A percentile compares a stretch with the other conserved stretches of the same genome.
Evolutionary conservation across 352 stramenopile genomes (phyloP).

Genomic region (Aphanomyces invadans): DNA sequence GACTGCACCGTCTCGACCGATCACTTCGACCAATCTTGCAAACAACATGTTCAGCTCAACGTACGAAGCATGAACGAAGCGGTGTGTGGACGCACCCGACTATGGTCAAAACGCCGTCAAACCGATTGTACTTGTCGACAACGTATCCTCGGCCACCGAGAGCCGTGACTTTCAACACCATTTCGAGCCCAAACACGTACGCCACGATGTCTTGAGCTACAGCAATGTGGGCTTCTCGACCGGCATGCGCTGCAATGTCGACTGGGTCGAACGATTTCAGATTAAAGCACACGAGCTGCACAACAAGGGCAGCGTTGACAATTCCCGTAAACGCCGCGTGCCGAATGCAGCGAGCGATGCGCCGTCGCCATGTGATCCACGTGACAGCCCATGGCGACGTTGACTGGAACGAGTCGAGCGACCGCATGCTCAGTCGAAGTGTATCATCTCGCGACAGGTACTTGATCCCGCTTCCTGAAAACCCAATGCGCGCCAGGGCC

Average conservation of each 20-base stretch:
- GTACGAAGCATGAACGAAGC: background rate
- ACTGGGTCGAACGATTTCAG: background rate
- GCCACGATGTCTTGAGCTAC: background rate
- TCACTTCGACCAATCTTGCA: background rate
- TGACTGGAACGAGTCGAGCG: background rate
- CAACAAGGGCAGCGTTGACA: background rate
- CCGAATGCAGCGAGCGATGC: background rate
- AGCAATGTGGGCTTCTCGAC: background rate
- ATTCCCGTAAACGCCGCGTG: background rate
- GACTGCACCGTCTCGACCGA: background rate
- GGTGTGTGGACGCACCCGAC: background rate
- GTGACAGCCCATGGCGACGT: background rate
- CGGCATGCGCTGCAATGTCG: background rate
- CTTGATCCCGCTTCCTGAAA: background rate
- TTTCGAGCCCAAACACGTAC: constrained; percentile 1
- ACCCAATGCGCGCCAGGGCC: background rate
- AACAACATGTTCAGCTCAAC: background rate
- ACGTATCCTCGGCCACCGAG: background rate
- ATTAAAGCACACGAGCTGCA: background rate
- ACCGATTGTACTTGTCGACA: background rate
- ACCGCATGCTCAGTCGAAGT: background rate
- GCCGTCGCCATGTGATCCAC: background rate
- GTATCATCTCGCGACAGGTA: background rate
- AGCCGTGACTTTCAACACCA: background rate
- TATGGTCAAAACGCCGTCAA: constrained; percentile 5